Evolutionary conservation across 169 alveolate genomes (phyloP).

Genomic region (Plasmodium coatneyi): DNA sequence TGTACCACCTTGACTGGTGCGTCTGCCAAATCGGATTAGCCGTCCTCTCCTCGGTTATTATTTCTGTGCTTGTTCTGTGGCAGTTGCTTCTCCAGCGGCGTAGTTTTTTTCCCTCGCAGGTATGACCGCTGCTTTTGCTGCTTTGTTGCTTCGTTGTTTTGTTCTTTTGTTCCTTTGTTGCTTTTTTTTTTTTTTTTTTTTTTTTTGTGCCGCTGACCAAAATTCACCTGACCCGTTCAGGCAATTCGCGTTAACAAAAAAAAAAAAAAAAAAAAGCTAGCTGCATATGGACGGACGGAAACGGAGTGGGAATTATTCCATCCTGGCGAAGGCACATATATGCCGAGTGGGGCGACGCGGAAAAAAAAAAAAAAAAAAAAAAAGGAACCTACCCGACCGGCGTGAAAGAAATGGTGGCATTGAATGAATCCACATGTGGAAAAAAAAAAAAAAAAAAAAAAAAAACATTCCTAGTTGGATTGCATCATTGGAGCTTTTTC

Average conservation of each 20-base stretch:
- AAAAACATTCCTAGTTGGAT: neutral
- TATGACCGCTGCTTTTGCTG: neutral
- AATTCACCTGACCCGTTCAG: neutral
- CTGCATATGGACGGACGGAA: neutral
- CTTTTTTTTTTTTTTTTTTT: neutral
- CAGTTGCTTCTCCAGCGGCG: neutral
- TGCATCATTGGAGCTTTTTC: neutral
- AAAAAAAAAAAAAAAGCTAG: neutral
- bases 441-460: neutral
- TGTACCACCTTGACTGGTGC: neutral
- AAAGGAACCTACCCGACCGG: neutral
- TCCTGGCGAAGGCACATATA: neutral
- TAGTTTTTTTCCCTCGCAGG: neutral
- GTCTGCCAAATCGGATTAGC: neutral
- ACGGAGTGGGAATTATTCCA: neutral
- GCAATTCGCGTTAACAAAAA: neutral
- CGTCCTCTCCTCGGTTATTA: neutral
- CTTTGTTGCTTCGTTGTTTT: neutral
- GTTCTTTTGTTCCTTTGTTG: neutral
- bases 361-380: neutral
- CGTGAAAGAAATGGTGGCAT: neutral
- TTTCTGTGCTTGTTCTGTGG: neutral
- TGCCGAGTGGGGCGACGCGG: neutral
- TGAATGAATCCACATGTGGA: neutral
- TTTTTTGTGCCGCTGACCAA: neutral